Evolutionary conservation across 495 filamentous ascomycete genomes (phyloP), one percentile per base, ranked within the genome.

Genomic region (Penicillium arizonense): DNA sequence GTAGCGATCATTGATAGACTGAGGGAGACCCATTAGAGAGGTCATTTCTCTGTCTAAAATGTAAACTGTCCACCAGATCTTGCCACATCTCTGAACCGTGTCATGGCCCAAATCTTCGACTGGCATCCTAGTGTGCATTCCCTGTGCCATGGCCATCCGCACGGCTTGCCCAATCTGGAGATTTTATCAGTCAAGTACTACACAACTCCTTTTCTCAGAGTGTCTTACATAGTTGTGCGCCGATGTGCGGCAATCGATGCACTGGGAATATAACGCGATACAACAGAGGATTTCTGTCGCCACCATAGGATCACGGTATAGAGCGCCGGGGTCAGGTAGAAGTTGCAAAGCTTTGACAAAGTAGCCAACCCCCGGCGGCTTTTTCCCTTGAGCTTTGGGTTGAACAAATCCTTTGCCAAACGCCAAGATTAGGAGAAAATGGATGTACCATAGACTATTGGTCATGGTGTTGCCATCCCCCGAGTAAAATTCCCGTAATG

Each of bases 61-160:
- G 50, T 77, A 77, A 1, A 76, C 60, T 0, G 74, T 77, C 74
- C 74, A 77, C 74, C 74, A 77, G 23, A 73, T 69, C 44, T 68
- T 65, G 50, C 74, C 64, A 36, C 63, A 71, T 43, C 74, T 62
- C 41, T 77, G 64, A 1, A 74, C 67, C 21, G 59, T 30, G 5
- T 52, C 37, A 32, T 72, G 62, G 7, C 66, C 68, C 0, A 74
- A 53, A 39, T 65, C 61, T 13, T 69, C 61, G 12, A 58, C 59
- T 28, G 67, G 70, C 70, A 77, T 75, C 39, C 70, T 61, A 1
- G 72, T 77, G 50, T 77, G 72, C 64, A 77, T 69, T 1, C 74
- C 74, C 39, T 72, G 60, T 13, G 65, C 71, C 44, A 73, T 64
- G 4, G 74, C 72, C 52, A 77, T 64, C 11, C 72, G 64, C 57